Percentiles rank a stretch among this genome's conserved stretches.
Evolutionary conservation across 179 eudicot genomes (phyloP).

Genomic region (Beta lomatogona): DNA sequence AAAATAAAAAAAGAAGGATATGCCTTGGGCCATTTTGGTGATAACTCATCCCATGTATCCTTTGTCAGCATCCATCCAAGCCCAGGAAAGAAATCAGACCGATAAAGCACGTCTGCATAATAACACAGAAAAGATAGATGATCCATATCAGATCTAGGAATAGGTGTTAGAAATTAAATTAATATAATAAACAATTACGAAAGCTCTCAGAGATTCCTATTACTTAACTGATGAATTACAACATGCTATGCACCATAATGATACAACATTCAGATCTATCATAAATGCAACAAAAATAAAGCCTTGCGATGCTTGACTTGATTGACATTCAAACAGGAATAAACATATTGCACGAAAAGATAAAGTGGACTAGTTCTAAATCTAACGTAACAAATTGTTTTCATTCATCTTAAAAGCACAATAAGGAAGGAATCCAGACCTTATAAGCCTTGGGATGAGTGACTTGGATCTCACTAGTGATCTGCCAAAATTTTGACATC

Average conservation of each 20-base stretch:
- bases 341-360: neutral
- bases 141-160: neutral
- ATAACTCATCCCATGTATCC: constrained; percentile 90
- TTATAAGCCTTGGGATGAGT: neutral
- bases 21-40: constrained; percentile 99
- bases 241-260: neutral
- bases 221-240: neutral
- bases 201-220: neutral
- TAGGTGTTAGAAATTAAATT: neutral
- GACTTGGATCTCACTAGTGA: neutral
- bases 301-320: neutral
- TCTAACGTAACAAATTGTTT: neutral
- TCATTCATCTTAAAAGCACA: neutral
- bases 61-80: constrained; percentile 98
- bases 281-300: neutral
- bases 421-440: neutral
- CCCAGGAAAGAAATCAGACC: constrained; percentile 99
- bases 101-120: constrained; percentile 82
- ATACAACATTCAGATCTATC: neutral
- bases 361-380: neutral
- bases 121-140: neutral
- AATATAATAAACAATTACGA: neutral
- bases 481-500: neutral
- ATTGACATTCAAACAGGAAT: neutral
- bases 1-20: constrained; percentile 62